These are phyloP conservation scores for Quercus mongolica DNA, from an alignment of 306 rosid species.

Conservation along the genomic window DNA sequence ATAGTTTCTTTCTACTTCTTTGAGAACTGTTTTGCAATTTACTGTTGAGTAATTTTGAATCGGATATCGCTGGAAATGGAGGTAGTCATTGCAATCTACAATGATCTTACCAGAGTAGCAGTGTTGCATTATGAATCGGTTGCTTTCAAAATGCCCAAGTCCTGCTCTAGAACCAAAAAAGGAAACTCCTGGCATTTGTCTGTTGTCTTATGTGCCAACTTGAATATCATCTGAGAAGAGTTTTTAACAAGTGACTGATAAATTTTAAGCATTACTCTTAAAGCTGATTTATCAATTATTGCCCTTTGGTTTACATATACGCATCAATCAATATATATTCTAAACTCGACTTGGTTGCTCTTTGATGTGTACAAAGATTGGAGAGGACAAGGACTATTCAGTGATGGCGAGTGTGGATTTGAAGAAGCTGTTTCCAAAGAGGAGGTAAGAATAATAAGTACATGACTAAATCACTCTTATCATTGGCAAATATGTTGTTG, in stretches of 20 bases:
- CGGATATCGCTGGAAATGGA: neutral
- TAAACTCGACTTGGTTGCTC: constrained; percentile 21
- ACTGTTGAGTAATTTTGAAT: neutral
- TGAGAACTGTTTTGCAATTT: neutral
- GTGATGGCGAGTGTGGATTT: constrained; percentile 59
- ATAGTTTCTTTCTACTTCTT: neutral
- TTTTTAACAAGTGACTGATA: neutral
- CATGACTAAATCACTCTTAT: neutral
- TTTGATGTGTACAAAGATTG: constrained; percentile 42
- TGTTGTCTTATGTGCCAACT: neutral
- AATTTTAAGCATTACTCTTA: neutral
- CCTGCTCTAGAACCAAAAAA: neutral
- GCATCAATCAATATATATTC: constrained; percentile 1
- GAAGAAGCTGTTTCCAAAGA: constrained; percentile 61
- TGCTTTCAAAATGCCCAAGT: neutral
- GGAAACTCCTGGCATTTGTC: neutral
- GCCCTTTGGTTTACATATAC: neutral
- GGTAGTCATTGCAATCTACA: neutral
- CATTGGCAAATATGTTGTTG: neutral
- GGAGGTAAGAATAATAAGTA: constrained; percentile 46
- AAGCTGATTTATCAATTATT: neutral
- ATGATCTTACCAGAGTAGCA: neutral
- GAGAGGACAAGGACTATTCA: constrained; percentile 83
- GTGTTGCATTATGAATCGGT: neutral
- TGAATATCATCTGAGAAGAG: constrained; percentile 4